Evolutionary conservation across 164 flowering plant genomes (phyloP), one percentile per base, ranked within the genome.

Genomic region (Chloranthus sessilifolius): DNA sequence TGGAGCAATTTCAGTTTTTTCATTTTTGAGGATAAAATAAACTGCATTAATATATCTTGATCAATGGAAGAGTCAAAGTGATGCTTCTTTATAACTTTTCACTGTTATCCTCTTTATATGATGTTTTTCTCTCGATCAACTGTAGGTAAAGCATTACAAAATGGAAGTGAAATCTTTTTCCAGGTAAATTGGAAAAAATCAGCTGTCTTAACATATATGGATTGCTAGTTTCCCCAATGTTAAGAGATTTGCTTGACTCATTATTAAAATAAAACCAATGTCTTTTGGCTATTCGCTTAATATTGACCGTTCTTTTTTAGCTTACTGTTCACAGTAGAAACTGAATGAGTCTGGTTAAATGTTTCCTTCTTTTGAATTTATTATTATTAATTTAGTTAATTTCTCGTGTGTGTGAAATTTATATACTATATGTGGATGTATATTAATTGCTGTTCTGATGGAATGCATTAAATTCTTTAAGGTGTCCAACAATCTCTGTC

Each of bases 151-250:
- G 70, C 47, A 6, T 4, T 88, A 51, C 83, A 71, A 31, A 67
- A 52, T 59, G 92, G 92, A 63, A 80, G 69, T 46, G 96, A 88
- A 71, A 73, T 88, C 37, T 70, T 88, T 53, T 42, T 88, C 15
- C 96, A 84, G 96, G 96, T 83, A 67, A 53, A 29, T 47, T 36
- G 20, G 20, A 20, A 24, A 15, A 46, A 19, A 60, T 26, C 1
- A 25, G 23, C 37, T 20, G n/a, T 29, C 38, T 19, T 44, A 29
- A 34, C 19, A 44, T 15, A 52, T 12, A 9, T 16, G n/a, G n/a
- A n/a, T 28, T 28, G 12, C 4, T 28, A 4, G 23, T 7, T 14
- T 30, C 26, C n/a, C n/a, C n/a, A n/a, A n/a, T n/a, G n/a, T n/a
- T n/a, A n/a, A n/a, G n/a, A n/a, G n/a, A n/a, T n/a, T n/a, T n/a